Evolutionary conservation across 2,329 filamentous ascomycete genomes (phyloP), one percentile per base, ranked within the genome.

Genomic region (Hortaea sp.): DNA sequence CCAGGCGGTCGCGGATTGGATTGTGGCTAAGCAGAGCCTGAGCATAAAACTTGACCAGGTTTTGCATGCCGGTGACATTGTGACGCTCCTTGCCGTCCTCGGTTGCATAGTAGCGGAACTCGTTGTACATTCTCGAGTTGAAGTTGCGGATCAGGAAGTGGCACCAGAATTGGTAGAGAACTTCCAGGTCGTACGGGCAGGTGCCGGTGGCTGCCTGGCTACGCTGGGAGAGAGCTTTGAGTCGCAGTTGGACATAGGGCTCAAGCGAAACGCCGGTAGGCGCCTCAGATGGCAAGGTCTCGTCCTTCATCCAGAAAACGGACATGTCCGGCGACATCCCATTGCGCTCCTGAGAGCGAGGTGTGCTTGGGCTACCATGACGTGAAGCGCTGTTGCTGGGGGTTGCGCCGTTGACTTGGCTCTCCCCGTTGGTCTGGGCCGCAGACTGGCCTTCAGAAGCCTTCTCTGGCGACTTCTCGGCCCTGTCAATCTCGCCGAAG

Each of bases 161-260:
- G 13, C 79, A 79, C 82, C 84, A 88, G 68, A 85, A 85, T 53
- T 80, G 75, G 68, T 87, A 88, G 29, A 86, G 74, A 48, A 79
- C 73, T 59, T 78, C 74, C 73, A 84, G 81, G 57, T 80, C 74
- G 49, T 71, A 68, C 42, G 76, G 74, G 35, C 69, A 73, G 45
- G 52, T 66, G 53, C 69, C 69, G 52, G 63, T 62, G 39, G 66
- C 53, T 50, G 67, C 65, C 53, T 65, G 63, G 50, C 66, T 62
- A 53, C 72, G 73, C 64, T 75, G 69, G 43, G 67, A 61, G 42
- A 77, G 68, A 47, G 72, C 72, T 58, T 71, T 71, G 51, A 64
- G 66, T 57, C 67, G 70, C 55, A 75, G 69, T 43, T 67, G 60
- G 44, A 65, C 60, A 59, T 74, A 76, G 43, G 69, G 67, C 63